phyloP scores from a whole-genome alignment of 1,284 basidiomycete species.

The Tausonia pullulans region DNA sequence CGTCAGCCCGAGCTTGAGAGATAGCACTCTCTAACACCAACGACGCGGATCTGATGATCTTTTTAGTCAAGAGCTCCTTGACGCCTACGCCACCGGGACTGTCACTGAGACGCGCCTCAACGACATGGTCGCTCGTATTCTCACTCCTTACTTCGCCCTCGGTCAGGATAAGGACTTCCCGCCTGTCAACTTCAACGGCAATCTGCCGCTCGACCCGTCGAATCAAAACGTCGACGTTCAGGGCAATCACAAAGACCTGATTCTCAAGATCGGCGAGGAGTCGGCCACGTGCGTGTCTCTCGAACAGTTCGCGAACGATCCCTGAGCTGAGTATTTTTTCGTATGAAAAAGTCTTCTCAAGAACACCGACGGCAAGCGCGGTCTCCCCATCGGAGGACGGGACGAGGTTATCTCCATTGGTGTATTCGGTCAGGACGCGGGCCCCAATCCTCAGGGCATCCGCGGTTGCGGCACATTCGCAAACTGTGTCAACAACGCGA shows the following conservation, averaged over 20 bases:
- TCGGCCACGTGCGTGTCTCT: not conserved
- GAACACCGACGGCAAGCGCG: conserved; percentile 20
- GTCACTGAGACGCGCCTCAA: conserved; percentile 48
- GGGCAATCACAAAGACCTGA: conserved; percentile 9
- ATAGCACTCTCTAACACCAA: not conserved
- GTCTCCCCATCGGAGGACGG: conserved; percentile 22
- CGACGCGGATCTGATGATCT: not conserved
- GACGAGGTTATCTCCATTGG: conserved; percentile 24
- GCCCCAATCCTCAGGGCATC: conserved; percentile 26
- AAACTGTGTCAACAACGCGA: not conserved
- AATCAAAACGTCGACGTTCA: not conserved
- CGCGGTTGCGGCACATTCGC: conserved; percentile 24
- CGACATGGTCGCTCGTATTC: conserved; percentile 39
- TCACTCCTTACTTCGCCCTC: conserved; percentile 50
- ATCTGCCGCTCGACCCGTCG: conserved; percentile 25
- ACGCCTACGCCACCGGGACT: conserved; percentile 54
- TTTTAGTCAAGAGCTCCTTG: conserved; percentile 41
- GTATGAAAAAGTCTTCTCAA: conserved; percentile 21
- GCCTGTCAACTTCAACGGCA: conserved; percentile 22
- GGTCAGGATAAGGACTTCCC: conserved; percentile 51
- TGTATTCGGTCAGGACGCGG: conserved; percentile 32
- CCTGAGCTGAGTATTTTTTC: too few relatives aligned
- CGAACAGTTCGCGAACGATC: too few relatives aligned
- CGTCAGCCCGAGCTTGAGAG: not conserved
- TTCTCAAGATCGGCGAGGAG: conserved; percentile 11